Conservation (phyloP, 345 rosid species). For the Eucalyptus shirleyi region DNA sequence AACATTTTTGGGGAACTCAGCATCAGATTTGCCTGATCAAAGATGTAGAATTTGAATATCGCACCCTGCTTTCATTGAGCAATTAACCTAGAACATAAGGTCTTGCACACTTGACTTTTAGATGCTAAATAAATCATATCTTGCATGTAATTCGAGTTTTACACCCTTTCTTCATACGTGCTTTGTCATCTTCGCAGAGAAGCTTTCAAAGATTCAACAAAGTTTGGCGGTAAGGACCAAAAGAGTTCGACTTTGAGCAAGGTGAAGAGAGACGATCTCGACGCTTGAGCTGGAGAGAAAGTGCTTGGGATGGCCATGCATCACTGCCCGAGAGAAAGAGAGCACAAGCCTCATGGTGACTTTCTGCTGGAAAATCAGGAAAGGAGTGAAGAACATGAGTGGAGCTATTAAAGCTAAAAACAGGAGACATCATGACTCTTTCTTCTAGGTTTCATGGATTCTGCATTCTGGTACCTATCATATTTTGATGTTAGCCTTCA, state of each 20-base stretch:
- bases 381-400: neutral
- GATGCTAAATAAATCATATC: neutral
- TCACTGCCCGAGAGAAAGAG: neutral
- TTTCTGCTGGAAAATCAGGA: neutral
- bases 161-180: neutral
- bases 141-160: neutral
- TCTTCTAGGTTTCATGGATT: neutral
- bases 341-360: neutral
- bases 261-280: neutral
- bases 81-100: neutral
- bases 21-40: neutral
- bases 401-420: neutral
- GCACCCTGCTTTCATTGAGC: neutral
- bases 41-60: neutral
- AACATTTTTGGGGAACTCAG: neutral
- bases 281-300: neutral
- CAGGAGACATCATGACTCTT: neutral
- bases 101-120: neutral
- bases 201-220: neutral
- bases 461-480: neutral
- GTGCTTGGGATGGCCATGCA: neutral
- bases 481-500: neutral
- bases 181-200: neutral
- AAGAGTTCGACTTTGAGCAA: neutral
- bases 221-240: slow-evolving; percentile 36